Conservation (phyloP, 441 rosid genomes). For the Raphanus hybrid region DNA sequence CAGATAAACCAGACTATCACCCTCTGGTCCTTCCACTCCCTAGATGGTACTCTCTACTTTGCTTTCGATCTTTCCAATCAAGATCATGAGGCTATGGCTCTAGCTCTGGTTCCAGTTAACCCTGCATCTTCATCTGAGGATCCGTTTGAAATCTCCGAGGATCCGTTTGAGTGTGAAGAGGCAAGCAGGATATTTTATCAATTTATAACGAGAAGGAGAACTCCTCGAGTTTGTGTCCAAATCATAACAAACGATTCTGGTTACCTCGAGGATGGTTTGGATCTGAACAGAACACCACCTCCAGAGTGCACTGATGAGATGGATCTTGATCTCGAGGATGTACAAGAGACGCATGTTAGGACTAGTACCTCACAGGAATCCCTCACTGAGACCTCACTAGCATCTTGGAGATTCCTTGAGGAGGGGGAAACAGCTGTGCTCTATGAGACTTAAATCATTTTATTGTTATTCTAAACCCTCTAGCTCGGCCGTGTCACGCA, state of each 20-base stretch:
- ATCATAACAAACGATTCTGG: neutral
- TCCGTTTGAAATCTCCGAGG: neutral
- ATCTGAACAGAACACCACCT: neutral
- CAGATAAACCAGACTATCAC: neutral
- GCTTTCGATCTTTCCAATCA: neutral
- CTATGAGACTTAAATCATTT: neutral
- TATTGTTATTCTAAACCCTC: neutral
- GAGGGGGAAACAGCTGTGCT: neutral
- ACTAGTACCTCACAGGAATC: neutral
- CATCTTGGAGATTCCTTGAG: neutral
- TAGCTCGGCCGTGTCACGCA: neutral
- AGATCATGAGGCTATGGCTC: neutral
- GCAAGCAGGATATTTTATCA: neutral
- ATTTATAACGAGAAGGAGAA: neutral
- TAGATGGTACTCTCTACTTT: neutral
- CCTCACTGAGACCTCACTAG: neutral
- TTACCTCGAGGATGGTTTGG: neutral
- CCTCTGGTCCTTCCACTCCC: constrained; percentile 1
- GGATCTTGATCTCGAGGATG: neutral
- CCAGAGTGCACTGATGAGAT: neutral
- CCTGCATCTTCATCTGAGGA: neutral
- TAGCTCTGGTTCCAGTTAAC: neutral
- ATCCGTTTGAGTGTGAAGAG: neutral
- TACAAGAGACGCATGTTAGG: neutral
- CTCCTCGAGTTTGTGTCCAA: neutral